Evolutionary conservation across 2,329 filamentous ascomycete genomes (phyloP).

Genomic region (Cercospora sojina): DNA sequence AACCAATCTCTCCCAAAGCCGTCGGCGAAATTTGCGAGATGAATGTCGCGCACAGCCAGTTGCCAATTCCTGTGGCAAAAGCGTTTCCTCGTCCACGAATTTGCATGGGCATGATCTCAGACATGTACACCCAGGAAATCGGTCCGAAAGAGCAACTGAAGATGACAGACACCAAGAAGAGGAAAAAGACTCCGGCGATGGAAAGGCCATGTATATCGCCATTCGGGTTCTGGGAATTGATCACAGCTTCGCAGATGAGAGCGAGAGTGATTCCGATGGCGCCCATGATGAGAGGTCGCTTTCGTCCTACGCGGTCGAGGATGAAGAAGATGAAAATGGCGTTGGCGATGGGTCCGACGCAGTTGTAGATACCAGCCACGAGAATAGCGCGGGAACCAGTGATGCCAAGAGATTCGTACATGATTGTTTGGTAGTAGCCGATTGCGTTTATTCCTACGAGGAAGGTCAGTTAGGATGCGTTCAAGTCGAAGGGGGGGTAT

Average conservation of each 20-base stretch:
- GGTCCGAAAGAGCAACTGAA: conserved; percentile 62
- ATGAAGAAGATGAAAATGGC: conserved; percentile 61
- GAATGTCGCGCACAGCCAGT: conserved; percentile 60
- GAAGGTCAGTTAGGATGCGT: background rate
- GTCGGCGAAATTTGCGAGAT: conserved; percentile 58
- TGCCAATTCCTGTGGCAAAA: conserved; percentile 58
- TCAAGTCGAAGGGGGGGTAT: background rate
- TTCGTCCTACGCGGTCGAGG: conserved; percentile 55
- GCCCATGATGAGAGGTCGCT: conserved; percentile 55
- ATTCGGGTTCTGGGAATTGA: conserved; percentile 54
- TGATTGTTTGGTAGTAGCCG: conserved; percentile 61
- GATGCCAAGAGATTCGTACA: conserved; percentile 60
- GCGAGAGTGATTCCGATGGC: conserved; percentile 57
- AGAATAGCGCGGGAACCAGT: conserved; percentile 53
- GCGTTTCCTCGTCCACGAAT: conserved; percentile 61
- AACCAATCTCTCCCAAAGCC: conserved; percentile 29
- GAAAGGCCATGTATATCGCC: conserved; percentile 50
- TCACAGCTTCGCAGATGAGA: conserved; percentile 59
- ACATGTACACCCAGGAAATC: conserved; percentile 64
- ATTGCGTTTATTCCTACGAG: conserved; percentile 60
- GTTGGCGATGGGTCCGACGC: conserved; percentile 57
- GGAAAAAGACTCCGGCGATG: conserved; percentile 63
- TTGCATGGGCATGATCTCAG: conserved; percentile 65
- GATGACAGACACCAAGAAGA: conserved; percentile 61
- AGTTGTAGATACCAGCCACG: conserved; percentile 61